Evolutionary conservation across 1,139 yeast species (phyloP), one percentile per base, ranked within the genome.

Genomic region (Zygoascus meyerae): DNA sequence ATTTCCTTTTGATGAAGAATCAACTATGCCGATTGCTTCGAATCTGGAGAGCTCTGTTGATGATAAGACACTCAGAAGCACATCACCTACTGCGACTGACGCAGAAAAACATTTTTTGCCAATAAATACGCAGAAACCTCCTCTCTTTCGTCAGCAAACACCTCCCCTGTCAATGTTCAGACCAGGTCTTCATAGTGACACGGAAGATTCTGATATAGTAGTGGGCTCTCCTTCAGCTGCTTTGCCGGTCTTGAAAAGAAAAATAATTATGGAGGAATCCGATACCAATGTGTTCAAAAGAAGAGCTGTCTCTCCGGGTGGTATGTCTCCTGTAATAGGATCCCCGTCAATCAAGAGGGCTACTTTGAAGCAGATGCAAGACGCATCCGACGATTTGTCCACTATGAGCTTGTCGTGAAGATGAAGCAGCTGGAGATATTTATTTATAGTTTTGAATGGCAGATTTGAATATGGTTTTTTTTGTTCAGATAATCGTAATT

Each of bases 281-380:
- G 43, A 50, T 15, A 59, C 56, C 14, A 42, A 54, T n/a, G 36
- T 48, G 10, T 41, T 60, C 18, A 62, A 62, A 43, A 55, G 66
- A 9, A 51, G 66, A 6, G 66, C 66, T 1, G 66, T 62, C 2
- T 59, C 64, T 12, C 66, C 66, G 1, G 50, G 52, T 5, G 14
- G 41, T 2, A 42, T 46, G 6, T 44, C 55, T 5, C 53, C 55
- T 3, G 40, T 47, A 5, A 26, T 47, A 14, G 57, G 56, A 7
- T 54, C 58, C 31, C 55, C 59, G 2, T 54, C 56, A 2, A 50
- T 56, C 16, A 58, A 60, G 32, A 53, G 61, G 35, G 44, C 61
- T 3, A 60, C 52, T 37, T 48, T 60, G 39, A 60, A 59, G 49
- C 65, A 61, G 46, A 49, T 62, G 42, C 62, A 58, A 42, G 66